These are phyloP conservation scores for Zopfia rhizophila DNA, from an alignment of 2,329 filamentous ascomycete genomes.

Conservation along the genomic window DNA sequence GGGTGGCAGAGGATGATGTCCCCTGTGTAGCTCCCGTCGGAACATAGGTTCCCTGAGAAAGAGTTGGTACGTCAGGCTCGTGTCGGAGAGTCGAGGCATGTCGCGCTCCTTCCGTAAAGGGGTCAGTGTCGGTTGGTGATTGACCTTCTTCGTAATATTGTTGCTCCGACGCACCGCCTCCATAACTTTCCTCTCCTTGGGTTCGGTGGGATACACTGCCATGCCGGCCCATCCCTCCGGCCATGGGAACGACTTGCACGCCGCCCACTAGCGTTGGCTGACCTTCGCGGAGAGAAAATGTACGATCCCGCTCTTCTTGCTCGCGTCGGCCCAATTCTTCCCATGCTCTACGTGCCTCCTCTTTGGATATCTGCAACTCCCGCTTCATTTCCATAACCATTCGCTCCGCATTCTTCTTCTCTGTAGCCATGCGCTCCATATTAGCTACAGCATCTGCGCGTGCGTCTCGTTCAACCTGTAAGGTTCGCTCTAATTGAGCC, in stretches of 20 bases:
- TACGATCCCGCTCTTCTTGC: slow-evolving; percentile 90
- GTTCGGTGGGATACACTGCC: slow-evolving; percentile 58
- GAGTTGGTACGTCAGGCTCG: slow-evolving; percentile 43
- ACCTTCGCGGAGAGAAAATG: slow-evolving; percentile 84
- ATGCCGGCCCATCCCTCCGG: slow-evolving; percentile 71
- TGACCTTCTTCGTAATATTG: slow-evolving; percentile 63
- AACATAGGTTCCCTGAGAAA: slow-evolving; percentile 47
- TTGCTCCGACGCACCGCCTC: slow-evolving; percentile 47
- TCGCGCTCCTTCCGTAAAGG: slow-evolving; percentile 64
- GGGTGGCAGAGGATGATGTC: slow-evolving; percentile 24
- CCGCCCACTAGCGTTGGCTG: slow-evolving; percentile 90
- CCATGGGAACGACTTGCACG: slow-evolving; percentile 95
- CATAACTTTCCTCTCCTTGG: slow-evolving; percentile 44
- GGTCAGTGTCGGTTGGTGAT: slow-evolving; percentile 69
- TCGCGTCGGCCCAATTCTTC: slow-evolving; percentile 94
- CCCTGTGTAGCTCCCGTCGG: slow-evolving; percentile 40
- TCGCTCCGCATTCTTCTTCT: slow-evolving; percentile 76
- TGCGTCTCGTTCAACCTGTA: slow-evolving; percentile 78
- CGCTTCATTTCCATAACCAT: slow-evolving; percentile 90
- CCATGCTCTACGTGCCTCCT: slow-evolving; percentile 95
- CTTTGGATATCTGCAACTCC: slow-evolving; percentile 93
- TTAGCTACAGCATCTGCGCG: slow-evolving; percentile 74
- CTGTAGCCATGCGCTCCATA: slow-evolving; percentile 73
- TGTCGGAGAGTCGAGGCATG: slow-evolving; percentile 30
- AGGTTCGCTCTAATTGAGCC: slow-evolving; percentile 77